Conservation (phyloP, 768 basidiomycete species). For the Trametes cubensis region DNA sequence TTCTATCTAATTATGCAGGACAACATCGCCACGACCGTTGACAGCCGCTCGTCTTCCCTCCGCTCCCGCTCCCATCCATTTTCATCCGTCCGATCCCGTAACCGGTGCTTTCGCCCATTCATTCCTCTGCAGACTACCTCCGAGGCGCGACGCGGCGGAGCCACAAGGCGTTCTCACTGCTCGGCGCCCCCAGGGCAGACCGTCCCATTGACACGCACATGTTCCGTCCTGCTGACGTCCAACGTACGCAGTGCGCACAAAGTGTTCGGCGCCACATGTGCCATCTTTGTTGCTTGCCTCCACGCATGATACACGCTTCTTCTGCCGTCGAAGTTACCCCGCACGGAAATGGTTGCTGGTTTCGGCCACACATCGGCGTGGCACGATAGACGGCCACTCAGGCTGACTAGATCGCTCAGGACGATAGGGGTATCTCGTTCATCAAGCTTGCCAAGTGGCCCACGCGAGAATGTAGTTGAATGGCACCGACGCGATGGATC, state of each 20-base stretch:
- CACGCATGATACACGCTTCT: constrained; percentile 12
- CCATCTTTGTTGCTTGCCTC: neutral
- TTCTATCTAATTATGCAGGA: neutral
- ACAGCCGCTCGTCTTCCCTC: neutral
- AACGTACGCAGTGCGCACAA: neutral
- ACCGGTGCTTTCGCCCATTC: neutral
- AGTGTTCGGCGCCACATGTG: constrained; percentile 2
- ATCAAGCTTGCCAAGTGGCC: constrained; percentile 2
- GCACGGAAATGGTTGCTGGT: constrained; percentile 1
- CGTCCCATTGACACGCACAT: neutral
- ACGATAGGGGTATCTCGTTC: constrained; percentile 12
- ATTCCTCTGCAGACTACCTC: neutral
- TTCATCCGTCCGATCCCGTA: too few relatives aligned
- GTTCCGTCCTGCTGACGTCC: constrained; percentile 11
- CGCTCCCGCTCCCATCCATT: neutral
- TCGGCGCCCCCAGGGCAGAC: neutral
- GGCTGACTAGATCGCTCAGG: neutral
- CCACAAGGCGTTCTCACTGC: neutral
- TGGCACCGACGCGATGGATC: neutral
- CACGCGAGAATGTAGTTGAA: neutral
- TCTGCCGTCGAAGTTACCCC: constrained; percentile 4
- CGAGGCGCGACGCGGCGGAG: neutral
- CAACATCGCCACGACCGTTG: neutral
- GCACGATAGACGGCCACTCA: neutral
- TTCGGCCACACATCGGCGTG: constrained; percentile 5